These are phyloP conservation scores for Gastrolobium villosum DNA, from an alignment of 306 rosid genomes.

Conservation along the genomic window DNA sequence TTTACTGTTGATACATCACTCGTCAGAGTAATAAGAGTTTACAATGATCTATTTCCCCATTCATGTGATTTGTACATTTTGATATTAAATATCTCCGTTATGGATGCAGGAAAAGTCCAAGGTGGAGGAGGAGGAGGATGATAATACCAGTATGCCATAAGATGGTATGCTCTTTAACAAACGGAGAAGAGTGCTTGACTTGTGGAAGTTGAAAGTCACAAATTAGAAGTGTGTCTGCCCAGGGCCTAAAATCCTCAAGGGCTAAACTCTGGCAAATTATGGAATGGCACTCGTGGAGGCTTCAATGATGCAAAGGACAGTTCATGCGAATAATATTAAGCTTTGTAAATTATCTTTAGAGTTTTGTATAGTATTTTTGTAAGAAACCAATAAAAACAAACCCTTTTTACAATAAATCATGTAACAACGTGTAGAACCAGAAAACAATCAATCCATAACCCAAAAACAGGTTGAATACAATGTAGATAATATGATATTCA, in stretches of 20 bases:
- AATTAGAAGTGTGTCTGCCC: no score
- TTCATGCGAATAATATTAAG: not conserved
- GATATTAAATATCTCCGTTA: not conserved
- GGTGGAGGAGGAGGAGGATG: conserved; percentile 59
- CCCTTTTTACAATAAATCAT: no score
- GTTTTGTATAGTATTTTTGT: conserved; percentile 49
- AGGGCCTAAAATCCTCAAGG: not conserved
- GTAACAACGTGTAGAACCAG: no score
- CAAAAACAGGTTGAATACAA: no score
- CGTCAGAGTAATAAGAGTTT: conserved; percentile 57
- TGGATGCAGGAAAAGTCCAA: conserved; percentile 61
- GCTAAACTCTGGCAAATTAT: not conserved
- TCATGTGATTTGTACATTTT: not conserved
- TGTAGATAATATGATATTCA: no score
- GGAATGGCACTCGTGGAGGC: not conserved
- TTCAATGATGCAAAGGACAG: not conserved
- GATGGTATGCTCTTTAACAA: no score
- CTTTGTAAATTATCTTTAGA: not conserved
- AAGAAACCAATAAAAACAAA: no score
- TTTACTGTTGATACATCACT: conserved; percentile 81
- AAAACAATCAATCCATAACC: no score
- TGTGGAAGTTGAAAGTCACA: no score
- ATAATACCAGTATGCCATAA: conserved; percentile 61
- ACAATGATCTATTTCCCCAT: not conserved
- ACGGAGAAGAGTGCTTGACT: no score